A percentile compares a stretch with the other conserved stretches of the same genome.
phyloP scores from a whole-genome alignment of 495 filamentous ascomycete genomes.

The Pyrenula massariospora region DNA sequence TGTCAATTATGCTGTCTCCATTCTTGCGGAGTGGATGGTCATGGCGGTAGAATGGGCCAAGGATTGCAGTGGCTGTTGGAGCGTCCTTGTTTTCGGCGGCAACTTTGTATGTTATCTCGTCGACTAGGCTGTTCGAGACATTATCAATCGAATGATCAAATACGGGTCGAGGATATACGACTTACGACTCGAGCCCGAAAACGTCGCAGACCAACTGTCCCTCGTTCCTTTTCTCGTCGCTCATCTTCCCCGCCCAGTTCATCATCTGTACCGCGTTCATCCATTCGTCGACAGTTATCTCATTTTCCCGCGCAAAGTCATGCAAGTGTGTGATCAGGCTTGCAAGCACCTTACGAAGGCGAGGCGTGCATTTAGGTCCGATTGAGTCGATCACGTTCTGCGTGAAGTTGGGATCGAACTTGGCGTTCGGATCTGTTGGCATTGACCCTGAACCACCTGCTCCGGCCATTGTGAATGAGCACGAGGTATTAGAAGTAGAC shows the following conservation, averaged over 20 bases:
- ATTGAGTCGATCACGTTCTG: slow-evolving; percentile 59
- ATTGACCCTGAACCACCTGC: not conserved
- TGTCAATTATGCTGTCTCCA: slow-evolving; percentile 53
- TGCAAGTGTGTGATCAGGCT: slow-evolving; percentile 31
- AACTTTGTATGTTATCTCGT: slow-evolving; percentile 65
- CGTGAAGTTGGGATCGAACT: slow-evolving; percentile 51
- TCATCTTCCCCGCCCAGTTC: slow-evolving; percentile 65
- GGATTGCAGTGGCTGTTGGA: slow-evolving; percentile 58
- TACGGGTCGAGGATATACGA: not conserved
- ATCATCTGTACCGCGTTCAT: slow-evolving; percentile 41
- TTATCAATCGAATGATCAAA: not conserved
- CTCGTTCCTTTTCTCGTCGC: slow-evolving; percentile 59
- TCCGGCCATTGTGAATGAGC: not conserved
- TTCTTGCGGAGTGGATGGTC: slow-evolving; percentile 52
- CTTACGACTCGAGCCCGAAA: slow-evolving; percentile 56
- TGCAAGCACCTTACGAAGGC: slow-evolving; percentile 31
- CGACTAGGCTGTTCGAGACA: slow-evolving; percentile 37
- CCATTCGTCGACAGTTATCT: slow-evolving; percentile 35
- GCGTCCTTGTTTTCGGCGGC: slow-evolving; percentile 33
- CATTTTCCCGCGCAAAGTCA: slow-evolving; percentile 37
- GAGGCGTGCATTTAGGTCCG: slow-evolving; percentile 51
- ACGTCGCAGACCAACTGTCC: slow-evolving; percentile 61
- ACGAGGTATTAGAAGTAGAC: slow-evolving; percentile 1
- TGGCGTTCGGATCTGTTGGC: not conserved
- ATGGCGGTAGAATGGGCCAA: slow-evolving; percentile 68